Conservation (phyloP, 1,284 basidiomycete genomes). For the Stygiomarasmius scandens region DNA sequence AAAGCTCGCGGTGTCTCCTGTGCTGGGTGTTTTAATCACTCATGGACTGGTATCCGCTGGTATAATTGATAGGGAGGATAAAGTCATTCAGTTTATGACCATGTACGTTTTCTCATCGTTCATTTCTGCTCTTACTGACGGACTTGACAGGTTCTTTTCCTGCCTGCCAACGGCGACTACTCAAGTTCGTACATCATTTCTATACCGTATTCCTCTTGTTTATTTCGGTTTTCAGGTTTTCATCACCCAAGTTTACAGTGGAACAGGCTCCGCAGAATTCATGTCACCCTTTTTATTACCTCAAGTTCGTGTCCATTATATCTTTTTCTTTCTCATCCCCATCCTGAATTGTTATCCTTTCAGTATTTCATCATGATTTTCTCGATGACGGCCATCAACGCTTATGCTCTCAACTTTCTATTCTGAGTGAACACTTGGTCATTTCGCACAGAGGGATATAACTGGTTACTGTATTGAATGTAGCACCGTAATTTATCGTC, state of each 20-base stretch:
- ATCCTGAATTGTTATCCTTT: background rate
- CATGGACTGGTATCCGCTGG: constrained; percentile 51
- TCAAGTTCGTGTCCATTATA: constrained; percentile 32
- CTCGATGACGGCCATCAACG: constrained; percentile 61
- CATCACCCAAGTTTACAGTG: constrained; percentile 68
- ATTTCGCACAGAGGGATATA: too few relatives aligned
- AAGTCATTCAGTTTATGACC: constrained; percentile 70
- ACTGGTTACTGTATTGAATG: too few relatives aligned
- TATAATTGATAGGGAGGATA: constrained; percentile 57
- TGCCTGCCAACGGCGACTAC: constrained; percentile 69
- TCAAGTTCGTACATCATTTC: constrained; percentile 37
- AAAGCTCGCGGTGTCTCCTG: constrained; percentile 70
- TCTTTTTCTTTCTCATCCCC: too few relatives aligned
- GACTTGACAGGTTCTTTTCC: constrained; percentile 53
- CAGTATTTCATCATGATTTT: constrained; percentile 63
- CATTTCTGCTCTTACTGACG: background rate
- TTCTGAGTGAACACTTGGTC: too few relatives aligned
- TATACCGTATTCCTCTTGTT: background rate
- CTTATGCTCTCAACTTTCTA: constrained; percentile 55
- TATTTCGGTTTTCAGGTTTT: constrained; percentile 43
- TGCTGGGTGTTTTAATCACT: constrained; percentile 69
- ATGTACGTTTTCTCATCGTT: constrained; percentile 48
- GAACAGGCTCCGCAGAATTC: constrained; percentile 64
- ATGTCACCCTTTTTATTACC: constrained; percentile 67
- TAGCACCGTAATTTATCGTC: too few relatives aligned